A percentile compares a stretch with the other conserved stretches of the same genome.
phyloP scores from a whole-genome alignment of 306 rosid genomes.

The Sicyos edulis region DNA sequence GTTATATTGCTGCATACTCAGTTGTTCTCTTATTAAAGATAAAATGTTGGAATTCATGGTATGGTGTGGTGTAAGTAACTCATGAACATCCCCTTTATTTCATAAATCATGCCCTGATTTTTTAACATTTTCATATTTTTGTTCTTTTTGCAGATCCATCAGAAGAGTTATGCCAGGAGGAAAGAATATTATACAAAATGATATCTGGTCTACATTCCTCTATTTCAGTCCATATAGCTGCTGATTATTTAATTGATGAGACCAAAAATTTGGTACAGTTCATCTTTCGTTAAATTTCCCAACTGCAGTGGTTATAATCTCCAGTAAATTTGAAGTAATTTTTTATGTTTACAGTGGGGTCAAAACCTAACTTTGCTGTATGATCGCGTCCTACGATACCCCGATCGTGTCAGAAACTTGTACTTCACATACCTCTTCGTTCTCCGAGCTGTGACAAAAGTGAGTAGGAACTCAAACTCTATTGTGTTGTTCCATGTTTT shows the following conservation, averaged over 20 bases:
- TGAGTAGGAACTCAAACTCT: slow-evolving; percentile 31
- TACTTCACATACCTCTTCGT: slow-evolving; percentile 92
- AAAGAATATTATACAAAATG: slow-evolving; percentile 82
- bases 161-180: slow-evolving; percentile 80
- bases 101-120: neutral
- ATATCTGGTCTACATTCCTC: slow-evolving; percentile 99
- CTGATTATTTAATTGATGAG: slow-evolving; percentile 82
- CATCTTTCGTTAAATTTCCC: slow-evolving; percentile 1
- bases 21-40: neutral
- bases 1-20: neutral
- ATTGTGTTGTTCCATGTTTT: neutral
- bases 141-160: slow-evolving; percentile 50
- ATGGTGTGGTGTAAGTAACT: neutral
- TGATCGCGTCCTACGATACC: slow-evolving; percentile 74
- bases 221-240: slow-evolving; percentile 83
- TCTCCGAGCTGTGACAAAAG: slow-evolving; percentile 93
- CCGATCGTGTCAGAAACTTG: slow-evolving; percentile 85
- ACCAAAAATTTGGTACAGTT: slow-evolving; percentile 49
- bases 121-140: slow-evolving; percentile 6
- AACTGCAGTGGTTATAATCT: neutral
- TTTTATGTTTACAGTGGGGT: slow-evolving; percentile 71
- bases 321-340: neutral
- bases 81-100: neutral
- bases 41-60: slow-evolving; percentile 2
- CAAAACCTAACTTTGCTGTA: slow-evolving; percentile 64